phyloP scores from a whole-genome alignment of 2,329 filamentous ascomycete species.

The Fusarium palustre region DNA sequence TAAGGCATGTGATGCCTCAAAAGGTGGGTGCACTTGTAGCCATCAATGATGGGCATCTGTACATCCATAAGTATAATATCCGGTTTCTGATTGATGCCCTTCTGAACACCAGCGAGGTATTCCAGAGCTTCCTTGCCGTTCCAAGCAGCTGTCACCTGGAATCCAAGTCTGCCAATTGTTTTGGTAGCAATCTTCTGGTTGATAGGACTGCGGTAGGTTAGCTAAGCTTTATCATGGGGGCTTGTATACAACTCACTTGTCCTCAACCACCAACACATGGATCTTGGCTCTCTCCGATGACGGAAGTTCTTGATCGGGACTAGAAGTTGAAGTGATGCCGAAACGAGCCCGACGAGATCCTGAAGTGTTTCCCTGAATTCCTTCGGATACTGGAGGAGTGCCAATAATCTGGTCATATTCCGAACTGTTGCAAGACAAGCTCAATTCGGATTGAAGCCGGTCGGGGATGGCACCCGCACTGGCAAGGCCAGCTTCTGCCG shows the following conservation, averaged over 20 bases:
- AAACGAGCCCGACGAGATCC: conserved; percentile 51
- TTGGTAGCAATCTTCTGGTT: conserved; percentile 83
- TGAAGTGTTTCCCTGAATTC: conserved; percentile 35
- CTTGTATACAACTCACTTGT: conserved; percentile 69
- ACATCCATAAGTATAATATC: conserved; percentile 85
- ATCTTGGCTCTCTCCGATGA: conserved; percentile 70
- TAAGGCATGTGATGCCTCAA: conserved; percentile 77
- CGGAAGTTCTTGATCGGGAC: conserved; percentile 62
- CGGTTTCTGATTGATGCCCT: conserved; percentile 66
- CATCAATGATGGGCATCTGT: conserved; percentile 81
- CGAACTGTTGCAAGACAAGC: conserved; percentile 74
- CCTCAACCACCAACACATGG: conserved; percentile 82
- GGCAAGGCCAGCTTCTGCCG: conserved; percentile 63
- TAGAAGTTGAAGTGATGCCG: conserved; percentile 51
- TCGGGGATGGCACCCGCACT: conserved; percentile 75
- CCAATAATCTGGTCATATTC: conserved; percentile 66
- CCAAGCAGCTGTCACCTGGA: conserved; percentile 77
- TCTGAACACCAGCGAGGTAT: conserved; percentile 70
- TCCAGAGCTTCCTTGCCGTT: conserved; percentile 84
- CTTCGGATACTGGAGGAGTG: conserved; percentile 53
- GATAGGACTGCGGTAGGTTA: conserved; percentile 61
- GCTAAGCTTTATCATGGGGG: not conserved
- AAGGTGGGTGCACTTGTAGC: conserved; percentile 80
- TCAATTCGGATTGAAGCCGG: conserved; percentile 72
- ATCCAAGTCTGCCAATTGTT: conserved; percentile 79